phyloP scores from a whole-genome alignment of 768 basidiomycete species.

The Vishniacozyma victoriae region DNA sequence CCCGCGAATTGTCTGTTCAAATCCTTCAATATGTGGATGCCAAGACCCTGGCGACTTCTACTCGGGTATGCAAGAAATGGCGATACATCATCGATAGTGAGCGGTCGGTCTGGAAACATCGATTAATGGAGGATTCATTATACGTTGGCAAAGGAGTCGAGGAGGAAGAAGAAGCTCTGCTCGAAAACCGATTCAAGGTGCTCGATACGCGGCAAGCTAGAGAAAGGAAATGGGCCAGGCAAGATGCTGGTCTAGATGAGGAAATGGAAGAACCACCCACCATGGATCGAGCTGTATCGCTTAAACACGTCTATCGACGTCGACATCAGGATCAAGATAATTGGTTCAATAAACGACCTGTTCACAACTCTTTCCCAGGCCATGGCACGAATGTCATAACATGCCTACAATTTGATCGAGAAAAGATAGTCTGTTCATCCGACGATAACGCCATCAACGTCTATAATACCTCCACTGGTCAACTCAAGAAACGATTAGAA shows the following conservation, averaged over 20 bases:
- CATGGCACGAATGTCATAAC: conserved; percentile 81
- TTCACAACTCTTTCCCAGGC: conserved; percentile 75
- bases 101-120: conserved; percentile 78
- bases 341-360: conserved; percentile 61
- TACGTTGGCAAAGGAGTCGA: conserved; percentile 88
- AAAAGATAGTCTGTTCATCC: conserved; percentile 91
- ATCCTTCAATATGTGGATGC: conserved; percentile 80
- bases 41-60: conserved; percentile 73
- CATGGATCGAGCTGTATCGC: conserved; percentile 23
- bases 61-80: conserved; percentile 86
- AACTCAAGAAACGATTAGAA: conserved; percentile 64
- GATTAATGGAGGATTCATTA: conserved; percentile 72
- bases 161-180: conserved; percentile 66
- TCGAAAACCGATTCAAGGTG: conserved; percentile 52
- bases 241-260: conserved; percentile 48
- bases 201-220: conserved; percentile 11
- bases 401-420: conserved; percentile 87
- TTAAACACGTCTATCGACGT: conserved; percentile 85
- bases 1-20: conserved; percentile 84
- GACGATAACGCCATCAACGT: conserved; percentile 97
- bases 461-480: conserved; percentile 79
- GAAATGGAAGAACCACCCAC: conserved; percentile 47
- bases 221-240: conserved; percentile 1
- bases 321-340: conserved; percentile 71
- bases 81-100: conserved; percentile 85